Evolutionary conservation across 116 monocot genomes (phyloP), one percentile per base, ranked within the genome.

Genomic region (Zostera marina): DNA sequence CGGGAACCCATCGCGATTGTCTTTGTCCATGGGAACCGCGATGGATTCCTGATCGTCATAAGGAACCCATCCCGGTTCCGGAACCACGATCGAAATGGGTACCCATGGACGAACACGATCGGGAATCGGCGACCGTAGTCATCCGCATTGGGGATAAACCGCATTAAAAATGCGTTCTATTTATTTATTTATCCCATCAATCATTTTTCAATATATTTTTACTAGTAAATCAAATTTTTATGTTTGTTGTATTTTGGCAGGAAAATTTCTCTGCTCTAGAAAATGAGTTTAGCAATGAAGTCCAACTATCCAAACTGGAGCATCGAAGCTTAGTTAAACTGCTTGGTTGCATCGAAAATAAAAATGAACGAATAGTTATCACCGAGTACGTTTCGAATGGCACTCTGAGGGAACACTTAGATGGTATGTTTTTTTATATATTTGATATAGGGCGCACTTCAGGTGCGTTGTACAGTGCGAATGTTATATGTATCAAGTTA

Each of bases 371-470:
- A 59, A 64, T 86, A 24, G 45, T 86, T 20, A 73, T 86, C 45
- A 68, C 80, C 1, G 92, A 92, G 44, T 83, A 86, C 66, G 80
- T 86, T n/a, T 64, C 80, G 3, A 86, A 86, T 66, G 92, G 92
- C 46, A 80, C 82, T 39, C 81, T 92, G 19, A 64, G 92, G 54
- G 82, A 85, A 56, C 91, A 91, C 69, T 71, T 91, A 9, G 82
- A 91, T 62, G 63, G 91, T 85, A 77, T 66, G 73, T 15, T 32
- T 32, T 32, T 32, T 32, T 32, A 32, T 5, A n/a, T n/a, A n/a
- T n/a, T n/a, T n/a, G n/a, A n/a, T n/a, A n/a, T n/a, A n/a, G n/a
- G n/a, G n/a, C n/a, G n/a, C n/a, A n/a, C n/a, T n/a, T n/a, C n/a
- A n/a, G n/a, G n/a, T n/a, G n/a, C n/a, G n/a, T n/a, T n/a, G n/a